Evolutionary conservation across 768 basidiomycete genomes (phyloP).

Genomic region (Tubosaeta sp.): DNA sequence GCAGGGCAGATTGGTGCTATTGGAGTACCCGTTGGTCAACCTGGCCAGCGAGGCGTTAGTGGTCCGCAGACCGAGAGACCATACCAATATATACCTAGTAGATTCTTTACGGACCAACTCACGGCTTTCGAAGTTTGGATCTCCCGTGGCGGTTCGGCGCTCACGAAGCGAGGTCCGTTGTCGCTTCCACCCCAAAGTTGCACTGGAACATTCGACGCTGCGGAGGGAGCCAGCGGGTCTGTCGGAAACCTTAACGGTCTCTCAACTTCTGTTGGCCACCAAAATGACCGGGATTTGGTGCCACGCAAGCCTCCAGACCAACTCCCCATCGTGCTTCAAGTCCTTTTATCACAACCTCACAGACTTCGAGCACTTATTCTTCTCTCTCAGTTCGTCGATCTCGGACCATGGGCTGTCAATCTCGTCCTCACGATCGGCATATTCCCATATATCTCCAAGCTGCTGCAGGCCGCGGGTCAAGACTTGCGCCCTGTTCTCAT

Average conservation of each 20-base stretch:
- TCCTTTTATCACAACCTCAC: slow-evolving; percentile 93
- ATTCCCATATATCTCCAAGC: slow-evolving; percentile 96
- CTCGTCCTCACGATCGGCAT: slow-evolving; percentile 95
- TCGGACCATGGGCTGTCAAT: slow-evolving; percentile 98
- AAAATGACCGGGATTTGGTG: slow-evolving; percentile 46
- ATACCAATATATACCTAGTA: slow-evolving; percentile 77
- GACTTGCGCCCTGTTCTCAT: slow-evolving; percentile 97
- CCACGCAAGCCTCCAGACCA: slow-evolving; percentile 94
- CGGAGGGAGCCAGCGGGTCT: slow-evolving; percentile 15
- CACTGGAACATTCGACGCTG: slow-evolving; percentile 24
- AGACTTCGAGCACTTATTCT: slow-evolving; percentile 93
- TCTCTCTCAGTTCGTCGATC: slow-evolving; percentile 94
- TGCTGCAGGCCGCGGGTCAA: slow-evolving; percentile 90
- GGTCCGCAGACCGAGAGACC: slow-evolving; percentile 39
- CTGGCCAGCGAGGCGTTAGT: slow-evolving; percentile 16
- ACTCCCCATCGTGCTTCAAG: slow-evolving; percentile 95
- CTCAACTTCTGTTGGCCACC: slow-evolving; percentile 2
- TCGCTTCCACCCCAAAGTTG: slow-evolving; percentile 56
- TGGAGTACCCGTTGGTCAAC: slow-evolving; percentile 15
- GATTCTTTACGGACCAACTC: slow-evolving; percentile 94
- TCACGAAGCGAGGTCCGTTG: slow-evolving; percentile 72
- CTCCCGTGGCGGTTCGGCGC: slow-evolving; percentile 82
- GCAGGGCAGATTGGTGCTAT: slow-evolving; percentile 9
- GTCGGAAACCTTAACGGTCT: slow-evolving; percentile 17
- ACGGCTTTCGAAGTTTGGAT: slow-evolving; percentile 99